Evolutionary conservation across 2,329 filamentous ascomycete genomes (phyloP).

Genomic region (Celoporthe dispersa): DNA sequence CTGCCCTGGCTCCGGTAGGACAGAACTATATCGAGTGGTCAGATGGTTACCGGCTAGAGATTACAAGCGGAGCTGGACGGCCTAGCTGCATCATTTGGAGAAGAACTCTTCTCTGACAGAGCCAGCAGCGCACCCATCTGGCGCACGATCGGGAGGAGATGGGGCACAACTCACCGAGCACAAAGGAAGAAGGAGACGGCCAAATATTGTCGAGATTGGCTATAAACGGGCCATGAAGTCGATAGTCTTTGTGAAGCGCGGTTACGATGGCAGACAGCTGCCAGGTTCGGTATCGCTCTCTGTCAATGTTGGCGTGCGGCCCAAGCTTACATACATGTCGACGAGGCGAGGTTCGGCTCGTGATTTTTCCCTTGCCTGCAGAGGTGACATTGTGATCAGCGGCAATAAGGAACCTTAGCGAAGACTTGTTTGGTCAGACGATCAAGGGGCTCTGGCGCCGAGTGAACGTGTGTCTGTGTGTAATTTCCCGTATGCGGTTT

Average conservation of each 20-base stretch:
- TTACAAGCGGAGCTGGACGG: background rate
- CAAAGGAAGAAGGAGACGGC: background rate
- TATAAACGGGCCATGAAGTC: background rate
- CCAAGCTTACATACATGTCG: background rate
- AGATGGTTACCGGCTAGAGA: background rate
- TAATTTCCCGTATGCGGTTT: conserved; percentile 11
- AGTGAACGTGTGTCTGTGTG: background rate
- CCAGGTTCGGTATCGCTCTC: conserved; percentile 6
- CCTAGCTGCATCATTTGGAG: background rate
- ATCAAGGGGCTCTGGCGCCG: background rate
- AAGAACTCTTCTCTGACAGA: background rate
- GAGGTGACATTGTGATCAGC: conserved; percentile 2
- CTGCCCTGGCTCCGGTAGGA: background rate
- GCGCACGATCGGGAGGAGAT: background rate
- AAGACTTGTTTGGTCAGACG: background rate
- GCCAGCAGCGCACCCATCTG: background rate
- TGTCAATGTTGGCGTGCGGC: background rate
- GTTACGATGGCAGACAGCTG: background rate
- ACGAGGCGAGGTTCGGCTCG: background rate
- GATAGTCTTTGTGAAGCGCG: background rate
- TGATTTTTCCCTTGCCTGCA: background rate
- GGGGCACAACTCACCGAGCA: background rate
- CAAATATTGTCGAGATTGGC: background rate
- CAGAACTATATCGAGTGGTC: background rate
- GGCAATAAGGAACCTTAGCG: background rate